Base-by-base conservation (phyloP, 2,329 filamentous ascomycete species). In the Plectosphaerella sp. region DNA sequence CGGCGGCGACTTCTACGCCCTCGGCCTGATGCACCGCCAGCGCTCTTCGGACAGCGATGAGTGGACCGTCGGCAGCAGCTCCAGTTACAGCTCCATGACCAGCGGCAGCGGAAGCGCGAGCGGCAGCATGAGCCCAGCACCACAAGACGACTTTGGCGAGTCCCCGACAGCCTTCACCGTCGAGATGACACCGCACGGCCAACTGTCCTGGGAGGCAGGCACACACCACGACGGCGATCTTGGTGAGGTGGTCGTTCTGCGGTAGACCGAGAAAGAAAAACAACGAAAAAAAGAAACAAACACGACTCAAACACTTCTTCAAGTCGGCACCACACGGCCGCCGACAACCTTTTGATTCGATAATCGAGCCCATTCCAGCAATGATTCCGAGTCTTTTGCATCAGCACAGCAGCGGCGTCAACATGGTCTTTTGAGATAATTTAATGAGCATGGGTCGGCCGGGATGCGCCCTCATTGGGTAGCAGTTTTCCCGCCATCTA, bases 31-130 rank as follows among this genome's bases (percentile, higher is more conserved):
- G 49, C 73, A 74, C 52, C 68, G 69, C 15, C 67, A 73, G 28
- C 57, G 59, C n/a, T 64, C 64, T 37, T 71, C 72, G 54, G 79
- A 92, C 59, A 91, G 87, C 62, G 91, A 96, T 61, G 91, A 94
- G 62, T 96, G 91, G 91, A 93, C 91, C 9, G 82, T 93, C 45
- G 91, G 89, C 54, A 94, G 90, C 60, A 91, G 86, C 51, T 94
- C 89, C 1, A 83, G 88, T 65, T 88, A 86, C 39, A 87, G 65
- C 35, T 69, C 57, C 42, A 52, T 66, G 3, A 57, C 65, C 5
- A 65, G 64, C 33, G 68, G 62, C 52, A 64, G 54, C 33, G 52
- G 52, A 15, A 49, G 65, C 43, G 69, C 67, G 36, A 74, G 70
- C 54, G 70, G 71, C 48, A 76, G 74, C 49, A 73, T 72, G 47